Evolutionary conservation across 108 stramenopile species (phyloP).

Genomic region (Cyclotella atomus): DNA sequence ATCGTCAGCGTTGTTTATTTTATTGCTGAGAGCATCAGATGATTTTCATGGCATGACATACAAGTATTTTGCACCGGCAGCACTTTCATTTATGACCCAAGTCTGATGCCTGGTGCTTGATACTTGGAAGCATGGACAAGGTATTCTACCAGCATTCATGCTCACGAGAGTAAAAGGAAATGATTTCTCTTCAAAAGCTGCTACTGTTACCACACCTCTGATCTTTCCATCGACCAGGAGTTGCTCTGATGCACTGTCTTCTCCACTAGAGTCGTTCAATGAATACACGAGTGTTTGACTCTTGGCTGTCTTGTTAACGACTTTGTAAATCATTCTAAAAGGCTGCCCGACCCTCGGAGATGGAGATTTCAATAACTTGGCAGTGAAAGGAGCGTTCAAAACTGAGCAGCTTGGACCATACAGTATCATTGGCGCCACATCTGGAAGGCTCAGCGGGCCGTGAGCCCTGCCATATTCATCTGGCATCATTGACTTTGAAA

Average conservation of each 20-base stretch:
- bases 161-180: conserved; percentile 69
- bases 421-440: conserved; percentile 51
- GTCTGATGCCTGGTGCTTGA: conserved; percentile 65
- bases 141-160: conserved; percentile 62
- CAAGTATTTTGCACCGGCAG: conserved; percentile 19
- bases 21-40: too few relatives aligned
- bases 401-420: conserved; percentile 72
- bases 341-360: conserved; percentile 61
- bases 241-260: conserved; percentile 10
- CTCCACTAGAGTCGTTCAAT: conserved; percentile 35
- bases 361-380: conserved; percentile 48
- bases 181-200: conserved; percentile 58
- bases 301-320: conserved; percentile 65
- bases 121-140: conserved; percentile 54
- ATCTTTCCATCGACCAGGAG: conserved; percentile 63
- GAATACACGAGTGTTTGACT: conserved; percentile 63
- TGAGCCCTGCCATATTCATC: conserved; percentile 55
- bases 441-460: conserved; percentile 64
- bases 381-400: conserved; percentile 71
- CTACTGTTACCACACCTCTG: conserved; percentile 56
- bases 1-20: too few relatives aligned
- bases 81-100: conserved; percentile 66
- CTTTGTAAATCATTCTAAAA: conserved; percentile 63
- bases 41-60: conserved; percentile 55
- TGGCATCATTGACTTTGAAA: neutral